A percentile compares a stretch with the other conserved stretches of the same genome.
phyloP scores from a whole-genome alignment of 257 asterid species.

The Mentha longifolia region DNA sequence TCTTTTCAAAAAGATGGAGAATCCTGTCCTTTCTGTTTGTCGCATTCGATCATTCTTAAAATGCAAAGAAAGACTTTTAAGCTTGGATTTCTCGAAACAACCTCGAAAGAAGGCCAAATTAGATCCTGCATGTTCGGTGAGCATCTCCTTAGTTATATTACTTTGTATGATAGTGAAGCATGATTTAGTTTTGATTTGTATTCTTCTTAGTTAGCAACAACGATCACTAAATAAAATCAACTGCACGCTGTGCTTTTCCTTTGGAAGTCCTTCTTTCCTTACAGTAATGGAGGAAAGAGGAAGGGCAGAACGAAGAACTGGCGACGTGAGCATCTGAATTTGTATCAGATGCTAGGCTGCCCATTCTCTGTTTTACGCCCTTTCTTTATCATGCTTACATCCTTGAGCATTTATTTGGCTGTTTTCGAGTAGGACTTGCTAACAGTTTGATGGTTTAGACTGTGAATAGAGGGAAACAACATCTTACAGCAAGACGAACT shows the following conservation, averaged over 20 bases:
- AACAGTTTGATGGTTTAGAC: background rate
- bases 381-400: background rate
- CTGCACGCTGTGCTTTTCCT: background rate
- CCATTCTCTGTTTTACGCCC: background rate
- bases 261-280: no score
- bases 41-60: constrained; percentile 55
- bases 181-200: background rate
- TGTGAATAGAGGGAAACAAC: background rate
- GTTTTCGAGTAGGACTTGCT: background rate
- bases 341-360: background rate
- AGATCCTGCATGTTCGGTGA: constrained; percentile 45
- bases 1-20: constrained; percentile 49
- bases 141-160: constrained; percentile 30
- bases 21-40: constrained; percentile 56
- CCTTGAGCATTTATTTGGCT: background rate
- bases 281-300: background rate
- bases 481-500: background rate
- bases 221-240: background rate
- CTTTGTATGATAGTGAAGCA: constrained; percentile 13
- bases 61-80: constrained; percentile 49
- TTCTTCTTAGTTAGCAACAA: background rate
- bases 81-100: constrained; percentile 32
- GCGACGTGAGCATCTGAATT: background rate
- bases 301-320: background rate
- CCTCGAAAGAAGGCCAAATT: constrained; percentile 61